phyloP scores from a whole-genome alignment of 2,329 filamentous ascomycete genomes.

The Colletotrichum paranaense region DNA sequence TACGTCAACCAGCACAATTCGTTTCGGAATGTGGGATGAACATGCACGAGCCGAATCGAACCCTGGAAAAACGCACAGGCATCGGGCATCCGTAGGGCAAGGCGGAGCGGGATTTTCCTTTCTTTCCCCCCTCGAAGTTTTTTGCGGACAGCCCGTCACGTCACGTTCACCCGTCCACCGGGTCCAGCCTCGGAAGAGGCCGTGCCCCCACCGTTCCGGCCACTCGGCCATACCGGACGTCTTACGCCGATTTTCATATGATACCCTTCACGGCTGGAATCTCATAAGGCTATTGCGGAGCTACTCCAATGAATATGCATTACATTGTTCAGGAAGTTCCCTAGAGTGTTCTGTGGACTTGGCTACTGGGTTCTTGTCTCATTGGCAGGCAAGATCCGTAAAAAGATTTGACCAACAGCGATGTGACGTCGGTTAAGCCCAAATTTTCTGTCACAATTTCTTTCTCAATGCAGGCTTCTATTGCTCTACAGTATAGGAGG shows the following conservation, averaged over 20 bases:
- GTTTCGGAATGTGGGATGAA: neutral
- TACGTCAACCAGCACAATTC: neutral
- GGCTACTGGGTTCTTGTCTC: neutral
- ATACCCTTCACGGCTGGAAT: neutral
- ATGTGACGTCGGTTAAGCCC: neutral
- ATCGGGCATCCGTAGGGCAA: too few relatives aligned
- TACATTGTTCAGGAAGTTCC: neutral
- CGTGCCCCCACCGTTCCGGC: too few relatives aligned
- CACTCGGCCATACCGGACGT: neutral
- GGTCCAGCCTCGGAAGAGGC: too few relatives aligned
- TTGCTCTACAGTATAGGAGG: accelerated
- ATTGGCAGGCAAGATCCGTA: neutral
- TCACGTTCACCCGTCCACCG: too few relatives aligned
- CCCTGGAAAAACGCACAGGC: too few relatives aligned
- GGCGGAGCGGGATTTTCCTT: too few relatives aligned
- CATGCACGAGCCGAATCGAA: neutral
- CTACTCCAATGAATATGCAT: neutral
- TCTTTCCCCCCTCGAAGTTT: too few relatives aligned
- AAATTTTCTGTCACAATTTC: neutral
- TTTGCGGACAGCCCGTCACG: too few relatives aligned
- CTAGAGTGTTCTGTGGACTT: neutral
- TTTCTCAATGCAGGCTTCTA: neutral
- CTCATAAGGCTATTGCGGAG: neutral
- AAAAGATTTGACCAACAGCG: neutral
- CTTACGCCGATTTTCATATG: neutral